Evolutionary conservation across 1,284 basidiomycete species (phyloP).

Genomic region (Ceratobasidium sp.): DNA sequence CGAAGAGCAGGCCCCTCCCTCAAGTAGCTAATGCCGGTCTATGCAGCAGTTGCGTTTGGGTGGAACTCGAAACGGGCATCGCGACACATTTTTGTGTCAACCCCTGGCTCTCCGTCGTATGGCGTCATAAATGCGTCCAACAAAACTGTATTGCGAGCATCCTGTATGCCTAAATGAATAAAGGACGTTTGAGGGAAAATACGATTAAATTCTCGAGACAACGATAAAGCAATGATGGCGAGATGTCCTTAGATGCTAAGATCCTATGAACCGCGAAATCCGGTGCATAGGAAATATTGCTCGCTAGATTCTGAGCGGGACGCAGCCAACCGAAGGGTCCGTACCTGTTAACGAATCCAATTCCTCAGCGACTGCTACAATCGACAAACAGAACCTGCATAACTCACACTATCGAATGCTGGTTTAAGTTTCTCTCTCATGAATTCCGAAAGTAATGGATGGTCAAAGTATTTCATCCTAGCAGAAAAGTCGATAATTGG

Average conservation of each 20-base stretch:
- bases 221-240: too few relatives aligned
- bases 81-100: too few relatives aligned
- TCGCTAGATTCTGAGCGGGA: constrained; percentile 80
- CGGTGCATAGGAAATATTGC: constrained; percentile 75
- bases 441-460: constrained; percentile 72
- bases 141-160: too few relatives aligned
- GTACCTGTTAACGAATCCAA: background rate
- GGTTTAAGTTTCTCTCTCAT: constrained; percentile 65
- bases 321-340: constrained; percentile 31
- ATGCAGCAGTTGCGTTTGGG: too few relatives aligned
- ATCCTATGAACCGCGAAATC: constrained; percentile 29
- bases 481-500: background rate
- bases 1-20: background rate
- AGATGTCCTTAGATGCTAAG: background rate
- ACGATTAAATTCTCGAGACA: too few relatives aligned
- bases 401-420: constrained; percentile 70
- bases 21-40: too few relatives aligned
- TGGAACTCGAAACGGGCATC: too few relatives aligned
- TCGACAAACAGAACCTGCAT: constrained; percentile 59
- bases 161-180: too few relatives aligned
- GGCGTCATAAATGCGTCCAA: too few relatives aligned
- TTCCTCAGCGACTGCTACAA: background rate
- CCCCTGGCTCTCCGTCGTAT: too few relatives aligned
- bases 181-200: too few relatives aligned
- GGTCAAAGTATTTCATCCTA: constrained; percentile 81